A percentile compares a stretch with the other conserved stretches of the same genome.
phyloP scores from a whole-genome alignment of 2,329 filamentous ascomycete species.

The Hymenoscyphus albidus region DNA sequence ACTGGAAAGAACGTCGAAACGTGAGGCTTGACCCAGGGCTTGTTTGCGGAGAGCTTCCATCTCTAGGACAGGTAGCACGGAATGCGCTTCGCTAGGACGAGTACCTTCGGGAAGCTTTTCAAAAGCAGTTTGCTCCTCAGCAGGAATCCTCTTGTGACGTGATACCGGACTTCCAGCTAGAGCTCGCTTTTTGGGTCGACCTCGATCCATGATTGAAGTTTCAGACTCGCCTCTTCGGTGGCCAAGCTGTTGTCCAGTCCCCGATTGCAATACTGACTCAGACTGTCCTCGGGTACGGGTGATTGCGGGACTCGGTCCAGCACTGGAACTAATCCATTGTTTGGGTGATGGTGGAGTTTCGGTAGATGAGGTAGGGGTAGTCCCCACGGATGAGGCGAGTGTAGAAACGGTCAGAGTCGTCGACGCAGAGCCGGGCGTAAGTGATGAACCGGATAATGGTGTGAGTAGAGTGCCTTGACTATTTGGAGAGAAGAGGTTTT shows the following conservation, averaged over 20 bases:
- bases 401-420: constrained; percentile 23
- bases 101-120: constrained; percentile 58
- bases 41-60: constrained; percentile 53
- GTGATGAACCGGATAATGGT: constrained; percentile 38
- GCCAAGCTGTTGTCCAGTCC: constrained; percentile 19
- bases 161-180: constrained; percentile 37
- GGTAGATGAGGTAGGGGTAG: constrained; percentile 20
- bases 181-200: constrained; percentile 53
- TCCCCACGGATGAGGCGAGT: constrained; percentile 23
- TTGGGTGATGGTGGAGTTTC: constrained; percentile 23
- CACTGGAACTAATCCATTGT: constrained; percentile 20
- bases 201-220: constrained; percentile 57
- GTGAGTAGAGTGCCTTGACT: constrained; percentile 41
- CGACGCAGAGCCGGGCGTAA: constrained; percentile 11
- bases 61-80: constrained; percentile 47
- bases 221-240: constrained; percentile 56
- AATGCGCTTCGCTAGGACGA: constrained; percentile 49
- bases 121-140: constrained; percentile 53
- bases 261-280: constrained; percentile 21
- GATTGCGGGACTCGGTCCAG: constrained; percentile 7
- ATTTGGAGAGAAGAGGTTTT: constrained; percentile 45
- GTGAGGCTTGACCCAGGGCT: constrained; percentile 57
- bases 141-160: constrained; percentile 31
- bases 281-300: constrained; percentile 27
- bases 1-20: constrained; percentile 61